Evolutionary conservation across 805 yeast genomes (phyloP).

Genomic region (Kluyveromyces starmeri): DNA sequence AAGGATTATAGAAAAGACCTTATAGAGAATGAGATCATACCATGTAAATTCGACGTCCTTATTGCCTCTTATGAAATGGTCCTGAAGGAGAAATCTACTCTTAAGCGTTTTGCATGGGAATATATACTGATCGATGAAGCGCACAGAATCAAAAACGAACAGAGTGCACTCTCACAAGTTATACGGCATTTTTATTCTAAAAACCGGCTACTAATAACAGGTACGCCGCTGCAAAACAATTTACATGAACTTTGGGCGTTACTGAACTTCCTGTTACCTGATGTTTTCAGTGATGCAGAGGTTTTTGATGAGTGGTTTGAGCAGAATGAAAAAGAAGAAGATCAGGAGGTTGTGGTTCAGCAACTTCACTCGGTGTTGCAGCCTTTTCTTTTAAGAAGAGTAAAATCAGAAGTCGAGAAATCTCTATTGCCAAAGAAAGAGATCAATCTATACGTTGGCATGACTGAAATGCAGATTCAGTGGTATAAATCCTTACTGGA

Average conservation of each 20-base stretch:
- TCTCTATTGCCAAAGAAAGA: conserved; percentile 87
- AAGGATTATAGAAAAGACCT: conserved; percentile 68
- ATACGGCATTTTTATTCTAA: conserved; percentile 81
- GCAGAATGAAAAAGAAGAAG: conserved; percentile 37
- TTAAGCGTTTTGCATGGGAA: conserved; percentile 85
- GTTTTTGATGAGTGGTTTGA: conserved; percentile 87
- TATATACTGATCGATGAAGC: conserved; percentile 94
- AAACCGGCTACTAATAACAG: conserved; percentile 81
- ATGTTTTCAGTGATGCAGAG: conserved; percentile 86
- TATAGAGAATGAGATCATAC: conserved; percentile 48
- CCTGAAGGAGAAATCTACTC: conserved; percentile 71
- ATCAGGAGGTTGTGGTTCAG: conserved; percentile 76
- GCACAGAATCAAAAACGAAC: conserved; percentile 93
- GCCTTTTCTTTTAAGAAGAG: conserved; percentile 83
- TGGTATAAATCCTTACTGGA: conserved; percentile 88
- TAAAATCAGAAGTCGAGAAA: conserved; percentile 88
- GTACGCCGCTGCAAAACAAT: conserved; percentile 93
- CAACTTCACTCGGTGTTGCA: conserved; percentile 81
- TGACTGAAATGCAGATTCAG: conserved; percentile 89
- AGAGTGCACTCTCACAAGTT: conserved; percentile 83
- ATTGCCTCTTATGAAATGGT: conserved; percentile 92
- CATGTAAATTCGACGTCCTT: conserved; percentile 80
- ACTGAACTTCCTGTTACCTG: conserved; percentile 82
- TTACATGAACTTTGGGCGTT: conserved; percentile 95
- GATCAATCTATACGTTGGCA: conserved; percentile 80